Conservation (phyloP, 306 rosid genomes). For the barrel medic (Medicago truncatula) region DNA sequence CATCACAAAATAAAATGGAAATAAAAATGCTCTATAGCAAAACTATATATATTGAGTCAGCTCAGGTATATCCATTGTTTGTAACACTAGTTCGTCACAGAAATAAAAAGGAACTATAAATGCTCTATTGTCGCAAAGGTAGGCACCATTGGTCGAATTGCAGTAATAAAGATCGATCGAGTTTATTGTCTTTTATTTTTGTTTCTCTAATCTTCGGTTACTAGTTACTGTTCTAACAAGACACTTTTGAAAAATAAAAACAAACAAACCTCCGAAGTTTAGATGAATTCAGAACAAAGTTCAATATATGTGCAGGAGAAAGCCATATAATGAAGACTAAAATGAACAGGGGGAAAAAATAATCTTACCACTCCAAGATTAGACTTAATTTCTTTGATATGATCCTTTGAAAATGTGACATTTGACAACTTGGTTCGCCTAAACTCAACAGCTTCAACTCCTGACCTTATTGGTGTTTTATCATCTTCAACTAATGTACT, state of each 20-base stretch:
- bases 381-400: conserved; percentile 35
- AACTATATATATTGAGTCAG: too few species aligned
- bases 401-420: conserved; percentile 21
- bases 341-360: neutral
- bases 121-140: too few species aligned
- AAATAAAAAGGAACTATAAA: neutral
- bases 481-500: conserved; percentile 17
- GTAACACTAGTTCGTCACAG: too few species aligned
- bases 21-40: too few species aligned
- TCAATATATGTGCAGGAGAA: neutral
- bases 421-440: neutral
- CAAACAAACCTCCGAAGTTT: neutral
- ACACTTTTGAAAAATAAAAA: too few species aligned
- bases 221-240: too few species aligned
- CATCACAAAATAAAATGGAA: too few species aligned
- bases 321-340: neutral
- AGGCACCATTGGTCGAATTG: too few species aligned
- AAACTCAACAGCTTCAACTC: neutral
- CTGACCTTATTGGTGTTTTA: conserved; percentile 32
- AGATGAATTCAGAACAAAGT: neutral
- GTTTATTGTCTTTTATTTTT: too few species aligned
- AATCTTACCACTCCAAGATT: conserved; percentile 38
- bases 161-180: too few species aligned
- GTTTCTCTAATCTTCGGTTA: too few species aligned
- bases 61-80: too few species aligned